Evolutionary conservation across 129 eudicot genomes (phyloP).

Genomic region (Kitagawia praeruptora): DNA sequence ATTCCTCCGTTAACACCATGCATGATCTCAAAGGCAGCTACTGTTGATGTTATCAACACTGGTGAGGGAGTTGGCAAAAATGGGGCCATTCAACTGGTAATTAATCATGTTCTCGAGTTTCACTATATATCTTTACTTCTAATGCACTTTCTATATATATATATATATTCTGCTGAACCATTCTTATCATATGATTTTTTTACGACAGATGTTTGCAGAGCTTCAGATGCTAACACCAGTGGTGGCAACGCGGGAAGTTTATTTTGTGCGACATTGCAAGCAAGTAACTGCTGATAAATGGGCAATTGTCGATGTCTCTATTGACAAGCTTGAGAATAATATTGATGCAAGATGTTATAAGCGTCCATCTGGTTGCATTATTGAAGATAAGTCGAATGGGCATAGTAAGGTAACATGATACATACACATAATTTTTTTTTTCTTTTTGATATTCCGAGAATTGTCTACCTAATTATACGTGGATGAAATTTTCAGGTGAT

Average conservation of each 20-base stretch:
- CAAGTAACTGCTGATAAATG: constrained; percentile 62
- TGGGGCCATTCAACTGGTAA: constrained; percentile 77
- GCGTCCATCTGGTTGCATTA: constrained; percentile 91
- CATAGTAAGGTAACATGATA: constrained; percentile 68
- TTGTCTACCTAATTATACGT: neutral
- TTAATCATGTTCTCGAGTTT: neutral
- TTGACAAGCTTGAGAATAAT: constrained; percentile 62
- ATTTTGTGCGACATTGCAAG: constrained; percentile 76
- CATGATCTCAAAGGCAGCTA: constrained; percentile 73
- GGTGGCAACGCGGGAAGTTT: constrained; percentile 75
- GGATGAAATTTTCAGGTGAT: constrained; percentile 48
- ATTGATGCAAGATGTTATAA: constrained; percentile 81
- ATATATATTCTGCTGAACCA: neutral
- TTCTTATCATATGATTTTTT: constrained; percentile 6
- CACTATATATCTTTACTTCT: neutral
- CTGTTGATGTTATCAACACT: constrained; percentile 56
- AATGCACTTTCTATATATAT: neutral
- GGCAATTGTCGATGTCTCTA: constrained; percentile 86
- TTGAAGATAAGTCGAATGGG: constrained; percentile 75
- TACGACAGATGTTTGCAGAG: constrained; percentile 86
- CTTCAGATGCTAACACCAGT: constrained; percentile 89
- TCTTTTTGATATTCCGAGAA: neutral
- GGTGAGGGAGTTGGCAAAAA: constrained; percentile 61
- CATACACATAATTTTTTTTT: neutral
- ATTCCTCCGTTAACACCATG: too few species aligned